Conservation (phyloP, 805 yeast species). For the Kuraishia cidri region DNA sequence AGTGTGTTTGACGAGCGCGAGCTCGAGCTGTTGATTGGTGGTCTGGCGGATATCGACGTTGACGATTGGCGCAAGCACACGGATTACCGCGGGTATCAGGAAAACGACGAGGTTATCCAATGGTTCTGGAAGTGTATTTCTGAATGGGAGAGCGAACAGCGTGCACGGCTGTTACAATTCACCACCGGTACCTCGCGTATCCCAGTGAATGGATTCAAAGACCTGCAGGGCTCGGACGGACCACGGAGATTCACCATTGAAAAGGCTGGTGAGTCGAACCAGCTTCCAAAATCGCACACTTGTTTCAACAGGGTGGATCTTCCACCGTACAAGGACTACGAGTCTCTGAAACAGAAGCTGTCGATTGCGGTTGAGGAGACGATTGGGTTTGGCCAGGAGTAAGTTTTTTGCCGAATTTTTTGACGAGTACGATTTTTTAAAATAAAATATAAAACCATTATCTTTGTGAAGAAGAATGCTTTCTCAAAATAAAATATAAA, state of each 20-base stretch:
- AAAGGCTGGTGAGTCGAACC: slow-evolving; percentile 91
- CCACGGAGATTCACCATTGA: slow-evolving; percentile 98
- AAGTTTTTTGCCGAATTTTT: slow-evolving; percentile 7
- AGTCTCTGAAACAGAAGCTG: slow-evolving; percentile 78
- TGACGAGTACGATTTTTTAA: too few species aligned
- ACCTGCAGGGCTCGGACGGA: slow-evolving; percentile 97
- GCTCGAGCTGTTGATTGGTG: slow-evolving; percentile 92
- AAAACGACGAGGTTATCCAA: slow-evolving; percentile 90
- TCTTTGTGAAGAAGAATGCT: too few species aligned
- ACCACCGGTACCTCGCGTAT: slow-evolving; percentile 99
- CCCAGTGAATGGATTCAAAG: slow-evolving; percentile 98
- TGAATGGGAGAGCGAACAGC: slow-evolving; percentile 95
- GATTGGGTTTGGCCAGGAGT: slow-evolving; percentile 98
- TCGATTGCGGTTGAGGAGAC: slow-evolving; percentile 98
- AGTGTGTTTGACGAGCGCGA: slow-evolving; percentile 98
- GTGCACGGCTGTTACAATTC: slow-evolving; percentile 90
- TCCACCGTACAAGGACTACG: slow-evolving; percentile 87
- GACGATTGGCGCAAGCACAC: slow-evolving; percentile 99
- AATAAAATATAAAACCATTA: too few species aligned
- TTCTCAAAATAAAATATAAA: too few species aligned
- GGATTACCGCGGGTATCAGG: slow-evolving; percentile 96
- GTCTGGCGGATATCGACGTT: slow-evolving; percentile 94
- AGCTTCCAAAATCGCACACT: slow-evolving; percentile 95
- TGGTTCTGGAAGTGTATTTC: slow-evolving; percentile 97
- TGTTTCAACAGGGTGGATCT: slow-evolving; percentile 98